These are phyloP conservation scores for Cylindrodendrum hubeiense DNA, from an alignment of 2,329 filamentous ascomycete genomes.

Conservation along the genomic window DNA sequence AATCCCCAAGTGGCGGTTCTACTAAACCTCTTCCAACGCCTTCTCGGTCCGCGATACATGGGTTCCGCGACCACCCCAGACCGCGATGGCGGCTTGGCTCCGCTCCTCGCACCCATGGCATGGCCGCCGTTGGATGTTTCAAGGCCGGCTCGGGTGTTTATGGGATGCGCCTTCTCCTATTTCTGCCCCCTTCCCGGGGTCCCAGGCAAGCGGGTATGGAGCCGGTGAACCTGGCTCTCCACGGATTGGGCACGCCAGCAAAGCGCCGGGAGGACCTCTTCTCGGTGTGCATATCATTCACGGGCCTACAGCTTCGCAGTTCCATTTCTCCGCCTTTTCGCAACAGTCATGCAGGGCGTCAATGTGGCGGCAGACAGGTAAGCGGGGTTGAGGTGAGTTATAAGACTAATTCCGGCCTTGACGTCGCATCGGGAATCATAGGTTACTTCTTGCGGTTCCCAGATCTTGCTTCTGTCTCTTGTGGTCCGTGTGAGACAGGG, in stretches of 20 bases:
- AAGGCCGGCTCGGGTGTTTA: slow-evolving; percentile 26
- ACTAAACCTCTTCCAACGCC: background rate
- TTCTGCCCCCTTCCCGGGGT: slow-evolving; percentile 22
- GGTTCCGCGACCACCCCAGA: background rate
- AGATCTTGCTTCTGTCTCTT: background rate
- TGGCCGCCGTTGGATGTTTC: slow-evolving; percentile 19
- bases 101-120: slow-evolving; percentile 6
- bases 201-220: slow-evolving; percentile 32
- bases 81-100: slow-evolving; percentile 12
- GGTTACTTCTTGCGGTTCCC: background rate
- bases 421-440: background rate
- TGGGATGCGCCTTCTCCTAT: slow-evolving; percentile 20
- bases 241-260: slow-evolving; percentile 12
- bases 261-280: slow-evolving; percentile 1
- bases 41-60: slow-evolving; percentile 8
- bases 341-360: slow-evolving; percentile 10
- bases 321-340: slow-evolving; percentile 15
- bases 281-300: slow-evolving; percentile 1
- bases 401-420: background rate
- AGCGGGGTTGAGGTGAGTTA: background rate
- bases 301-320: background rate
- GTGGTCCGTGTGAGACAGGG: slow-evolving; percentile 18
- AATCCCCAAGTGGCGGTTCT: slow-evolving; percentile 2
- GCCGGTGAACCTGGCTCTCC: slow-evolving; percentile 25
- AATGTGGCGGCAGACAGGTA: background rate